A percentile compares a stretch with the other conserved stretches of the same genome.
phyloP scores from a whole-genome alignment of 1,284 basidiomycete genomes.

The Prillingera fragicola region DNA sequence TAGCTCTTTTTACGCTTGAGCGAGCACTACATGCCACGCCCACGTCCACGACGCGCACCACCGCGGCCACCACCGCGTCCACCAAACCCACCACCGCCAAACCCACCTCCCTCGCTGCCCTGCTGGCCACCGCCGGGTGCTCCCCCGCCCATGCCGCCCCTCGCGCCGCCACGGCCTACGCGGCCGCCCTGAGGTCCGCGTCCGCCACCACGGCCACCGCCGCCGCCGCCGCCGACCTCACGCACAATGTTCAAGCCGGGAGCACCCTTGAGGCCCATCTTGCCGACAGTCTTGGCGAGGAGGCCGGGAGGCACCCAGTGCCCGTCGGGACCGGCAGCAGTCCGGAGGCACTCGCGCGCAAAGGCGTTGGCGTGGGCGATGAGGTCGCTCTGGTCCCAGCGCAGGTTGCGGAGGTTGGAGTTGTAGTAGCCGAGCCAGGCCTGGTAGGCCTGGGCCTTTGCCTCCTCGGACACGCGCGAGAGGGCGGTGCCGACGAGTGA shows the following conservation, averaged over 20 bases:
- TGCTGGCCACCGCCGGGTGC: slow-evolving; percentile 14
- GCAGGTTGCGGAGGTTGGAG: slow-evolving; percentile 47
- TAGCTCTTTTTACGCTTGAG: too few species aligned
- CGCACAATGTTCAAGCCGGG: slow-evolving; percentile 36
- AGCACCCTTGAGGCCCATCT: slow-evolving; percentile 58
- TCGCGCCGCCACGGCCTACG: slow-evolving; percentile 1
- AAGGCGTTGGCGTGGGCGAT: slow-evolving; percentile 53
- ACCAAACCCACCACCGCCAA: slow-evolving; percentile 4
- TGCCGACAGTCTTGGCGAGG: slow-evolving; percentile 55
- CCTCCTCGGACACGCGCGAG: slow-evolving; percentile 35
- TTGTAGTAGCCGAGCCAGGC: slow-evolving; percentile 61
- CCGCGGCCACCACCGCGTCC: slow-evolving; percentile 6
- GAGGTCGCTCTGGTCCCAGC: slow-evolving; percentile 51
- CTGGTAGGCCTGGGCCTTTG: slow-evolving; percentile 56
- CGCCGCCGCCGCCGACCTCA: slow-evolving; percentile 20
- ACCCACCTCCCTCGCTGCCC: slow-evolving; percentile 12
- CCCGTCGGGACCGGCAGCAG: slow-evolving; percentile 38
- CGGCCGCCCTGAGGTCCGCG: slow-evolving; percentile 4
- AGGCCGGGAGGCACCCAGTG: slow-evolving; percentile 48
- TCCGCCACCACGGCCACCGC: slow-evolving; percentile 5
- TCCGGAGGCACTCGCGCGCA: slow-evolving; percentile 51
- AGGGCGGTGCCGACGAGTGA: slow-evolving; percentile 35
- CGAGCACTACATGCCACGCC: too few species aligned
- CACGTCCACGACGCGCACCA: slow-evolving; percentile 5
- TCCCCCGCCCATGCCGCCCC: slow-evolving; percentile 6